Percentiles rank a stretch among this genome's conserved stretches.
Conservation (phyloP, 257 asterid genomes). For the Capsicum baccatum region DNA sequence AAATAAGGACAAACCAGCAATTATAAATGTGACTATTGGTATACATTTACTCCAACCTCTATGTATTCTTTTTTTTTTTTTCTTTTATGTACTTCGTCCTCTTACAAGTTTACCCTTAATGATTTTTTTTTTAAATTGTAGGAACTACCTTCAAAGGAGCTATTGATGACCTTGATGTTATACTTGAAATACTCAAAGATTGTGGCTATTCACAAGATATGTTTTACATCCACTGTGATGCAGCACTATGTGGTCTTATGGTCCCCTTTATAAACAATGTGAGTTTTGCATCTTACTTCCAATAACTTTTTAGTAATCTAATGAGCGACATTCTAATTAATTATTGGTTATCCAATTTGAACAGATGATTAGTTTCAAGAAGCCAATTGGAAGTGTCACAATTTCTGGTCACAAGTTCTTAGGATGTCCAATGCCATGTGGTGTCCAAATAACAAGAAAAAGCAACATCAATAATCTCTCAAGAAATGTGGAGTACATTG, state of each 20-base stretch:
- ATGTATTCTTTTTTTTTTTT: not conserved
- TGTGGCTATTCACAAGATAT: conserved; percentile 37
- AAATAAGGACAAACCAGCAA: conserved; percentile 34
- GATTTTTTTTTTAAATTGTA: not conserved
- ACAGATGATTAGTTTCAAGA: conserved; percentile 34
- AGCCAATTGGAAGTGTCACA: conserved; percentile 38
- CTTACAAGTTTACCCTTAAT: not conserved
- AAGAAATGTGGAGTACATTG: conserved; percentile 34
- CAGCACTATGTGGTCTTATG: conserved; percentile 42
- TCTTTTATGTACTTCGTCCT: not conserved
- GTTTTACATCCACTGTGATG: conserved; percentile 46
- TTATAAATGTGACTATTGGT: conserved; percentile 33
- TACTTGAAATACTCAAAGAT: conserved; percentile 35
- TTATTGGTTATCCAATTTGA: not conserved
- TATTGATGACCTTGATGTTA: conserved; percentile 44
- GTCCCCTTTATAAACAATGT: conserved; percentile 40
- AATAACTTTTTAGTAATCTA: not conserved
- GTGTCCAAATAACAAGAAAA: conserved; percentile 38
- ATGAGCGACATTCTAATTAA: not conserved
- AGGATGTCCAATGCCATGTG: conserved; percentile 40
- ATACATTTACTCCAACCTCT: not conserved
- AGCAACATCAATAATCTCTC: conserved; percentile 25
- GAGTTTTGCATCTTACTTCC: not conserved
- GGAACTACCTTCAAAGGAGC: conserved; percentile 55
- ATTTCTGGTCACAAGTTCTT: conserved; percentile 34